These are phyloP conservation scores for Candida tammaniensis DNA, from an alignment of 805 yeast genomes.

Conservation along the genomic window DNA sequence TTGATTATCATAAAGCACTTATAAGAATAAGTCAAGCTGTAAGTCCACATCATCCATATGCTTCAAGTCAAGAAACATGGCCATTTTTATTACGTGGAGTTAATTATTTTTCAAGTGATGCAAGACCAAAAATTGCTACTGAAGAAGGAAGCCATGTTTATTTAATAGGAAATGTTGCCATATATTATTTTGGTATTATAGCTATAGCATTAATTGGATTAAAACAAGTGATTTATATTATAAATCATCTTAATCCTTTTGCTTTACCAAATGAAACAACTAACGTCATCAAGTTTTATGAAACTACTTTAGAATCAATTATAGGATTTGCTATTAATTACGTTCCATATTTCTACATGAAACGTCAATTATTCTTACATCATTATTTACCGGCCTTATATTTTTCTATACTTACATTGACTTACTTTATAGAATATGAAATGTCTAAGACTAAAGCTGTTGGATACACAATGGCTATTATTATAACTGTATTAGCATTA, in stretches of 20 bases:
- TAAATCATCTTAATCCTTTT: conserved; percentile 33
- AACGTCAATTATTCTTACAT: conserved; percentile 39
- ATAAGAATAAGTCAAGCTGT: conserved; percentile 46
- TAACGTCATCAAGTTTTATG: conserved; percentile 16
- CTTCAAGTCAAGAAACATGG: conserved; percentile 64
- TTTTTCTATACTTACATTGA: conserved; percentile 44
- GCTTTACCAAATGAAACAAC: conserved; percentile 13
- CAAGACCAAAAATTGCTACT: conserved; percentile 13
- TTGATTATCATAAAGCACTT: conserved; percentile 58
- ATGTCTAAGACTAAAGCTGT: conserved; percentile 22
- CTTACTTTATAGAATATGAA: conserved; percentile 45
- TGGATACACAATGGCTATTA: conserved; percentile 23
- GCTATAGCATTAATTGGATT: conserved; percentile 26
- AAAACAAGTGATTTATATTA: conserved; percentile 17
- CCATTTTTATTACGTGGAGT: conserved; percentile 58
- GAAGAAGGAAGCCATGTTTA: conserved; percentile 41
- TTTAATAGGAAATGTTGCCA: conserved; percentile 60
- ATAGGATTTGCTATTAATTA: conserved; percentile 60
- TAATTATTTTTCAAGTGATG: conserved; percentile 48
- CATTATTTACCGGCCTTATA: conserved; percentile 51
- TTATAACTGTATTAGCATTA: conserved; percentile 17
- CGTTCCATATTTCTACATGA: conserved; percentile 50
- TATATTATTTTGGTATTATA: conserved; percentile 48
- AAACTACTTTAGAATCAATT: conserved; percentile 32
- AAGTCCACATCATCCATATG: conserved; percentile 47